Evolutionary conservation across 2,329 filamentous ascomycete species (phyloP), one percentile per base, ranked within the genome.

Genomic region (Sporothrix protearum): DNA sequence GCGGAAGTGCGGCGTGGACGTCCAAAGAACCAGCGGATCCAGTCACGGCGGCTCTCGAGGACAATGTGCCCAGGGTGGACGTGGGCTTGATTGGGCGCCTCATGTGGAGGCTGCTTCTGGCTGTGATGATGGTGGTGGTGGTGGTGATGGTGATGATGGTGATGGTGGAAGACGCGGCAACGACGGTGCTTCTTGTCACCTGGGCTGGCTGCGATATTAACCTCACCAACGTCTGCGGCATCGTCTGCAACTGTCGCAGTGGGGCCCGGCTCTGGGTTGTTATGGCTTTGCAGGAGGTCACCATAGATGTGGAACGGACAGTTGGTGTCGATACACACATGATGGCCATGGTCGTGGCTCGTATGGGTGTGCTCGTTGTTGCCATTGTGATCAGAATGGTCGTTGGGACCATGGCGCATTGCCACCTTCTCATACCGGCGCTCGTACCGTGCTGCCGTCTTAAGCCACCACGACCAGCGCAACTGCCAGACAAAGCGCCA

Each of bases 381-480:
- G n/a, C 3, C 16, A 10, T 33, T 55, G 22, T 53, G 10, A 8
- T 61, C 14, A 12, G 9, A 12, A 2, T 47, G 42, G 30, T 47
- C 42, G 5, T 2, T 25, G 9, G 36, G 25, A 14, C n/a, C 8
- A 10, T 45, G 22, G 19, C 39, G n/a, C 66, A 30, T 30, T 10
- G 57, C 55, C 6, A 36, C 22, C 39, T 64, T 14, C n/a, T 69
- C 66, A 4, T 42, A 68, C 25, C 66, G 66, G 2, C 47, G 30
- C 53, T 68, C 71, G 68, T 73, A 71, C 22, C 69, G 63, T 14
- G 25, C 69, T 9, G 68, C 71, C 7, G 42, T 39, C 14, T 69
- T 53, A 14, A 47, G 30, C 72, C 73, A 73, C 73, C 72, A 74
- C 16, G 70, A 55, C 73, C 72, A 73, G 36, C 71, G 67, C 12